These are phyloP conservation scores for Limnanthes douglasii DNA, from an alignment of 345 rosid species.

Conservation along the genomic window DNA sequence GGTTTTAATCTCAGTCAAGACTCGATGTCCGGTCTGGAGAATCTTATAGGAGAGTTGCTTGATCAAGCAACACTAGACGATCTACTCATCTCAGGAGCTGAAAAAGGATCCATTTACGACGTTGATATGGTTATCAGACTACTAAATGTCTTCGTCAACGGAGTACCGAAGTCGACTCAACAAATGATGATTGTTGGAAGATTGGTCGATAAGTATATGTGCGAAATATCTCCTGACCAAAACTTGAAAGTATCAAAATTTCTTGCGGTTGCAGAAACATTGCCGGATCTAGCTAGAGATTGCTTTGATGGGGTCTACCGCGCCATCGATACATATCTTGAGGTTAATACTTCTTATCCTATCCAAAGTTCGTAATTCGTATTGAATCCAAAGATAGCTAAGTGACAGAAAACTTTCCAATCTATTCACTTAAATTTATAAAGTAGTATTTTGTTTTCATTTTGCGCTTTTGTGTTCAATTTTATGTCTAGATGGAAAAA, in stretches of 20 bases:
- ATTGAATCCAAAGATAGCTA: neutral
- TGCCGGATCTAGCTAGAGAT: conserved; percentile 63
- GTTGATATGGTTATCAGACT: conserved; percentile 48
- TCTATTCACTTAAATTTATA: no score
- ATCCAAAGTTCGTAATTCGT: neutral
- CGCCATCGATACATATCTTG: conserved; percentile 66
- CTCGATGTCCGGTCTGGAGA: conserved; percentile 45
- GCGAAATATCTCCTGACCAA: conserved; percentile 70
- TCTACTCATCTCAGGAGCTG: conserved; percentile 34
- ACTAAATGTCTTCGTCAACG: conserved; percentile 27
- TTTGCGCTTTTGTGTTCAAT: neutral
- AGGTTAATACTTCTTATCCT: conserved; percentile 22
- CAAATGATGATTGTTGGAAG: conserved; percentile 35
- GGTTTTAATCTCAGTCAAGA: conserved; percentile 35
- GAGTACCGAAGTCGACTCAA: conserved; percentile 3
- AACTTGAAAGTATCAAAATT: conserved; percentile 47
- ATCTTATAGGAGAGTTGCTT: conserved; percentile 40
- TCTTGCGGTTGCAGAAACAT: conserved; percentile 52
- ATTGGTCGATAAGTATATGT: conserved; percentile 42
- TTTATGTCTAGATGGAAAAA: conserved; percentile 3
- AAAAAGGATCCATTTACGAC: conserved; percentile 28
- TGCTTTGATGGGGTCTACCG: conserved; percentile 68
- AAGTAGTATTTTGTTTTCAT: neutral
- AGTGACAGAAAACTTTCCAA: neutral
- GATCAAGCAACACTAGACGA: conserved; percentile 75